Conservation (phyloP, 1,139 yeast genomes). For the Citeromyces hawaiiensis region DNA sequence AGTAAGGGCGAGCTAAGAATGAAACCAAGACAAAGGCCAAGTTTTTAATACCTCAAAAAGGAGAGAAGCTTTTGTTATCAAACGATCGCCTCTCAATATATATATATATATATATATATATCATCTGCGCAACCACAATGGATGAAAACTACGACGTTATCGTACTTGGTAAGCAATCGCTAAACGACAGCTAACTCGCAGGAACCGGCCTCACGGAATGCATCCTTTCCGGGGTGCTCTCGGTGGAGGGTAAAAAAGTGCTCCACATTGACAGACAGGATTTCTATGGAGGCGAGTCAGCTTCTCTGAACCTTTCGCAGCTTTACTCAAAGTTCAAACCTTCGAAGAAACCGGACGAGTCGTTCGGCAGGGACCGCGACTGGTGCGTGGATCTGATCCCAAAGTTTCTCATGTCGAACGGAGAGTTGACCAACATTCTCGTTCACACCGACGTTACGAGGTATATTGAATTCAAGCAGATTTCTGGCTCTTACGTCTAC, state of each 20-base stretch:
- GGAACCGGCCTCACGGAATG: conserved; percentile 79
- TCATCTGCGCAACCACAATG: conserved; percentile 26
- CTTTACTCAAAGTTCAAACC: conserved; percentile 65
- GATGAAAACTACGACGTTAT: conserved; percentile 94
- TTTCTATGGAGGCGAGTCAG: conserved; percentile 78
- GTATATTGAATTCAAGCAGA: conserved; percentile 91
- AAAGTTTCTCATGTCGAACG: conserved; percentile 94
- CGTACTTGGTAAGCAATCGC: conserved; percentile 40
- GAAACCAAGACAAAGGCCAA: too few species aligned
- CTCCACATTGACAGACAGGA: conserved; percentile 93
- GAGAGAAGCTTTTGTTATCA: too few species aligned
- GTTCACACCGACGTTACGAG: conserved; percentile 94
- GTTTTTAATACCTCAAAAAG: too few species aligned
- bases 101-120: background rate
- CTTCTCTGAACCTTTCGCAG: conserved; percentile 36
- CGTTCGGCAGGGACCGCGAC: conserved; percentile 85
- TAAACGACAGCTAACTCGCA: background rate
- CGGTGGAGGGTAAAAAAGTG: conserved; percentile 95
- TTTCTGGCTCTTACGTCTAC: conserved; percentile 89
- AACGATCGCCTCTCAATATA: too few species aligned
- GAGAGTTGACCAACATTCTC: conserved; percentile 89
- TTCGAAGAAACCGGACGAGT: conserved; percentile 52
- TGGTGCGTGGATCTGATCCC: conserved; percentile 98
- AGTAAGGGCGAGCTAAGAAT: too few species aligned
- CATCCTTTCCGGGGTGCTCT: conserved; percentile 81